phyloP scores from a whole-genome alignment of 2,329 filamentous ascomycete species.

The Microdochium bolleyi region DNA sequence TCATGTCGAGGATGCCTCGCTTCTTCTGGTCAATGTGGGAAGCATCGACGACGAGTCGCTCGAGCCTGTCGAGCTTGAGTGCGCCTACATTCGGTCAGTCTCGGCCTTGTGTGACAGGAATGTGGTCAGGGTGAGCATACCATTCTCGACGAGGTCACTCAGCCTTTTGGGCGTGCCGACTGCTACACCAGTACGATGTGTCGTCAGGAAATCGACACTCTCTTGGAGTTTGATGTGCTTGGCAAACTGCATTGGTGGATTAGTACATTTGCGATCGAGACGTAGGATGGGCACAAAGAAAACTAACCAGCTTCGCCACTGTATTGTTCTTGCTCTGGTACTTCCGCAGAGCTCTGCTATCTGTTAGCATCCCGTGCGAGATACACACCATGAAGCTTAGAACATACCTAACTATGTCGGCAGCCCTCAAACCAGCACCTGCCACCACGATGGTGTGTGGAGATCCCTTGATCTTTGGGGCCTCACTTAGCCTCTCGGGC shows the following conservation, averaged over 20 bases:
- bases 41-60: constrained; percentile 80
- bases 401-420: constrained; percentile 66
- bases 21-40: constrained; percentile 95
- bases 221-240: constrained; percentile 97
- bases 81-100: constrained; percentile 39
- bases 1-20: constrained; percentile 89
- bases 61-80: constrained; percentile 61
- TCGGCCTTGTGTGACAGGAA: background rate
- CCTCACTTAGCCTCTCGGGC: constrained; percentile 50
- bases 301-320: constrained; percentile 68
- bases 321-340: constrained; percentile 72
- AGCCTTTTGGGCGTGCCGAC: constrained; percentile 84
- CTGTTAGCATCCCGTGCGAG: constrained; percentile 9
- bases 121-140: constrained; percentile 31
- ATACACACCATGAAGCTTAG: constrained; percentile 2
- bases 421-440: constrained; percentile 74
- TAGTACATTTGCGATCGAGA: constrained; percentile 6
- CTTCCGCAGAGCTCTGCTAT: constrained; percentile 56
- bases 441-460: constrained; percentile 89
- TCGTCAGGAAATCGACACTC: constrained; percentile 67
- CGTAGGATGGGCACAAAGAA: background rate
- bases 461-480: constrained; percentile 60
- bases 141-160: constrained; percentile 73
- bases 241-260: constrained; percentile 52
- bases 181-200: constrained; percentile 68